Evolutionary conservation across 1,284 basidiomycete species (phyloP).

Genomic region (Papiliotrema nemorosa): DNA sequence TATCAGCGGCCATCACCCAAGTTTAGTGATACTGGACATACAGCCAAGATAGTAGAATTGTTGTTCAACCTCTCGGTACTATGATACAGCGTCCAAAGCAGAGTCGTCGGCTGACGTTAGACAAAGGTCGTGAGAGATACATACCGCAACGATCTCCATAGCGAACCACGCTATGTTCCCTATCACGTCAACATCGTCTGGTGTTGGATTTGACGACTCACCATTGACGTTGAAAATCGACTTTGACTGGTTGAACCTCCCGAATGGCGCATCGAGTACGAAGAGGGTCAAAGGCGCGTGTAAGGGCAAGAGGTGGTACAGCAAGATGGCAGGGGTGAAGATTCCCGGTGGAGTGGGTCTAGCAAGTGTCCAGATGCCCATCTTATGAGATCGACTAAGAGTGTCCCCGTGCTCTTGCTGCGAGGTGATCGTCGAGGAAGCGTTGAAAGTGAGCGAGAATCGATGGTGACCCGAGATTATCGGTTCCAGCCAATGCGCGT

Average conservation of each 20-base stretch:
- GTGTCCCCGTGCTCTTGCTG: too few species aligned
- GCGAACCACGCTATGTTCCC: slow-evolving; percentile 66
- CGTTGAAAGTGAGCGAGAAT: too few species aligned
- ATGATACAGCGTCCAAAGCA: slow-evolving; percentile 31
- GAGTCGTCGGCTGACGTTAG: slow-evolving; percentile 55
- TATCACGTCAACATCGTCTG: background rate
- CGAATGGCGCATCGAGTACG: slow-evolving; percentile 67
- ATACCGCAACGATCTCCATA: slow-evolving; percentile 79
- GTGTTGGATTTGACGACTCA: slow-evolving; percentile 20
- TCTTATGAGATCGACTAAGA: too few species aligned
- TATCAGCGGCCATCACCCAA: background rate
- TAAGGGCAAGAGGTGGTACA: slow-evolving; percentile 49
- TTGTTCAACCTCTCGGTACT: background rate
- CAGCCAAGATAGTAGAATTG: background rate
- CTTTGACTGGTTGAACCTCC: slow-evolving; percentile 61
- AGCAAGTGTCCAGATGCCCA: background rate
- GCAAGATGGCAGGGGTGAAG: slow-evolving; percentile 32
- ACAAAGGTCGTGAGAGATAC: too few species aligned
- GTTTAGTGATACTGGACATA: background rate
- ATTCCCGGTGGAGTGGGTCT: background rate
- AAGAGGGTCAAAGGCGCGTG: slow-evolving; percentile 47
- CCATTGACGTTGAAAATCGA: slow-evolving; percentile 59
- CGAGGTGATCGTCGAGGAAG: too few species aligned
- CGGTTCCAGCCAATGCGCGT: too few species aligned
- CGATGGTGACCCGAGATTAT: too few species aligned